A percentile compares a stretch with the other conserved stretches of the same genome.
Conservation (phyloP, 2,329 filamentous ascomycete species). For the Seiridium unicorne region DNA sequence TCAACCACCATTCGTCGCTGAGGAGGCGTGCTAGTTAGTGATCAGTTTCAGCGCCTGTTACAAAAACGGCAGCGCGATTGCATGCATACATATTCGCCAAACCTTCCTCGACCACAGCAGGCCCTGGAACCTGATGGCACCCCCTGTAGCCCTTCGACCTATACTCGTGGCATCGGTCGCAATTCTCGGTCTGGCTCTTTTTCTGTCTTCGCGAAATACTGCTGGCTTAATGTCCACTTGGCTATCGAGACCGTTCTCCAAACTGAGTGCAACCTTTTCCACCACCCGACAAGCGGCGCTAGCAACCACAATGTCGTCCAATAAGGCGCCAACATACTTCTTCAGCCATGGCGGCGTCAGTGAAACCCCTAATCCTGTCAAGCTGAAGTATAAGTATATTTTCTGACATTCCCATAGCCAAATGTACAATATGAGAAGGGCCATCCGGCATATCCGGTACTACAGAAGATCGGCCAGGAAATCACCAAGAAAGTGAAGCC, state of each 20-base stretch:
- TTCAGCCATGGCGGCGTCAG: conserved; percentile 50
- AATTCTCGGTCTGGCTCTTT: conserved; percentile 18
- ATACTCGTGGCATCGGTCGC: conserved; percentile 16
- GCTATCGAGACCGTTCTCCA: conserved; percentile 12
- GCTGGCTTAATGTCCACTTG: conserved; percentile 16
- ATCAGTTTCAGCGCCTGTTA: not conserved
- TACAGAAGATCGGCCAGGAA: conserved; percentile 62
- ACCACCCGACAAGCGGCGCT: not conserved
- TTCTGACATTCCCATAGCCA: conserved; percentile 37
- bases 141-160: not conserved
- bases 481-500: conserved; percentile 71
- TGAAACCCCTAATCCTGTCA: not conserved
- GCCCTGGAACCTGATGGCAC: not conserved
- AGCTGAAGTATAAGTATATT: not conserved
- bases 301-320: conserved; percentile 21
- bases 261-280: conserved; percentile 13
- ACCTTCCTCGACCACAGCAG: not conserved
- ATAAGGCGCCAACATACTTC: conserved; percentile 43
- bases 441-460: conserved; percentile 65
- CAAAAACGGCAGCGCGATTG: not conserved
- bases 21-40: not conserved
- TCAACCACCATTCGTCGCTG: conserved; percentile 9
- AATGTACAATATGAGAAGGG: conserved; percentile 66
- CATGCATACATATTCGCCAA: not conserved
- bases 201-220: conserved; percentile 18